A percentile compares a stretch with the other conserved stretches of the same genome.
phyloP scores from a whole-genome alignment of 805 yeast genomes.

The Cyberlindnera lachancei region DNA sequence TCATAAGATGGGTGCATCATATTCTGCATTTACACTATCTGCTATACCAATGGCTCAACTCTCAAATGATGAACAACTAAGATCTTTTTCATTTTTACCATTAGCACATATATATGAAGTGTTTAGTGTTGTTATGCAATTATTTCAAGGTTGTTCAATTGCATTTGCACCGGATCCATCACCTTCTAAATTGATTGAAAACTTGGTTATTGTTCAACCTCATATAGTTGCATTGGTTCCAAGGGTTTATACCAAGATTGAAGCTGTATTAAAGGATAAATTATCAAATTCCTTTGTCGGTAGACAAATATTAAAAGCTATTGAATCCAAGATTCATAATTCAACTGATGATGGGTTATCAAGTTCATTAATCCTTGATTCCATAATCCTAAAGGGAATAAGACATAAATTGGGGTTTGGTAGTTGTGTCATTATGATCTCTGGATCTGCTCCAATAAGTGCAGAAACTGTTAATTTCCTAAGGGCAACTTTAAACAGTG shows the following conservation, averaged over 20 bases:
- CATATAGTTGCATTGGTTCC: slow-evolving; percentile 45
- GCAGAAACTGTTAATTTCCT: slow-evolving; percentile 46
- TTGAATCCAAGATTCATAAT: slow-evolving; percentile 10
- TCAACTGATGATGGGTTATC: slow-evolving; percentile 5
- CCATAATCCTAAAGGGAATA: slow-evolving; percentile 28
- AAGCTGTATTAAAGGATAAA: slow-evolving; percentile 34
- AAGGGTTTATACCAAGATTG: slow-evolving; percentile 46
- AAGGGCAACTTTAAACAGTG: slow-evolving; percentile 39
- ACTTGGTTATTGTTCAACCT: slow-evolving; percentile 41
- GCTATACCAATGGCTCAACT: slow-evolving; percentile 4
- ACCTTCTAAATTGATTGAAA: slow-evolving; percentile 38
- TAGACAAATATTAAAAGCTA: slow-evolving; percentile 8
- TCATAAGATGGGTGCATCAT: slow-evolving; percentile 37
- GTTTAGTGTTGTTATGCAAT: slow-evolving; percentile 27
- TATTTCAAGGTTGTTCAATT: slow-evolving; percentile 30
- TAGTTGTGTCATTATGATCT: slow-evolving; percentile 24
- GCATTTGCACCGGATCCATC: slow-evolving; percentile 44
- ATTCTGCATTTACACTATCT: slow-evolving; percentile 23
- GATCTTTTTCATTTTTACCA: slow-evolving; percentile 39
- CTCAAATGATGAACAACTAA: slow-evolving; percentile 18
- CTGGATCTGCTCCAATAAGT: slow-evolving; percentile 59
- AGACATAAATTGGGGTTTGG: slow-evolving; percentile 32
- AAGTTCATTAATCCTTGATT: slow-evolving; percentile 7
- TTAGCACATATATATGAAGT: slow-evolving; percentile 58
- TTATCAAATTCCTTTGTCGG: slow-evolving; percentile 9